Evolutionary conservation across 345 rosid species (phyloP), one percentile per base, ranked within the genome.

Genomic region (Leavenworthia alabamica): DNA sequence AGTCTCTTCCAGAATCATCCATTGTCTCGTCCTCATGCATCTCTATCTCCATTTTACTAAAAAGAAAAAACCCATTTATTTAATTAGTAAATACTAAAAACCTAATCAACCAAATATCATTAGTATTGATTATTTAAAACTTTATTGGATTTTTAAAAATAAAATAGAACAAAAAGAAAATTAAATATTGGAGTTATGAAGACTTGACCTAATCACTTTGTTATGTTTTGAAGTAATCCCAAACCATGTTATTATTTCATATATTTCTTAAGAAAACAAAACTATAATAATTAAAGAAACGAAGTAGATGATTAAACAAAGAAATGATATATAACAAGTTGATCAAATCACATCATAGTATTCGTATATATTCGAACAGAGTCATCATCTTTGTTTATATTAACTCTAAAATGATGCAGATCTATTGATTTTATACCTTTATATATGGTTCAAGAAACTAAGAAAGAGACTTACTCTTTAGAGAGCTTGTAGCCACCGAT

Each of bases 1-100:
- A 93, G 77, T 83, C 77, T 65, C 89, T 90, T 16, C 63, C 58
- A 14, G 37, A 58, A 23, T 72, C 72, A 51, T n/a, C 22, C 39
- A 42, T 1, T 59, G 49, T 52, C 23, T 35, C 6, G 35, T 56
- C 23, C 33, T 45, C 64, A 11, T 56, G 52, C 3, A 51, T 59
- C 49, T 66, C 72, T 33, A 58, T 64, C 61, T 64, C 75, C 75
- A 64, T 71, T 26, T 44, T 54, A 15, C 70, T 63, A 70, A 24
- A 42, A 48, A 8, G 7, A 43, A 44, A 15, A 2, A 23, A 23
- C 1, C 7, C 56, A 37, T 58, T 58, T 6, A 58, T 24, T 55
- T 19, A 46, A 66, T 46, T 35, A 37, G 64, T 56, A 59, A n/a
- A 67, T 28, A 40, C 36, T 35, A 46, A 52, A 20, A n/a, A n/a